These are phyloP conservation scores for Citeromyces matritensis DNA, from an alignment of 805 yeast species.

Conservation along the genomic window DNA sequence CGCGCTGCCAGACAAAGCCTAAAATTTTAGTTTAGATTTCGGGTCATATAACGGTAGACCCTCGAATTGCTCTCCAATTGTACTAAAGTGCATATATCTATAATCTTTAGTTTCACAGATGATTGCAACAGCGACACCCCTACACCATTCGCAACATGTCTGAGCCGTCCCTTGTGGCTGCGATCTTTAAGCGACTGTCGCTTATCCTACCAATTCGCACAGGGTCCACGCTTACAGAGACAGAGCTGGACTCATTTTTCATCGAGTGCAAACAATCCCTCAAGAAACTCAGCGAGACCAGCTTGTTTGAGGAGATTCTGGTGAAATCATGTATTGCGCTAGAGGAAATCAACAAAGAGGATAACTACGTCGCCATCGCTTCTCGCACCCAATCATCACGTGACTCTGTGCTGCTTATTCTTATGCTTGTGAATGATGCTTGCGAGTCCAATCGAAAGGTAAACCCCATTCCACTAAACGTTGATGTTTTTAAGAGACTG, in stretches of 20 bases:
- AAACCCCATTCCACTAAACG: conserved; percentile 14
- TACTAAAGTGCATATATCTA: too few species aligned
- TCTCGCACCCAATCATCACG: conserved; percentile 13
- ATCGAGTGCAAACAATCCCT: conserved; percentile 17
- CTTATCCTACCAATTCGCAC: conserved; percentile 19
- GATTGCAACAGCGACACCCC: too few species aligned
- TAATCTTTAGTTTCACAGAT: too few species aligned
- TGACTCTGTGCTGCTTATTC: conserved; percentile 18
- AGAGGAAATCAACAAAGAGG: conserved; percentile 13
- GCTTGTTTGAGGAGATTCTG: conserved; percentile 15
- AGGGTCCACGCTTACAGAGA: conserved; percentile 16
- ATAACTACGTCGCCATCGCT: conserved; percentile 9
- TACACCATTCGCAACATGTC: conserved; percentile 1
- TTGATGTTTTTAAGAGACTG: conserved; percentile 9
- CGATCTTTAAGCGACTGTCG: conserved; percentile 18
- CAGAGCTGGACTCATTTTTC: conserved; percentile 19
- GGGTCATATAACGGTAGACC: too few species aligned
- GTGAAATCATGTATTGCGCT: conserved; percentile 10
- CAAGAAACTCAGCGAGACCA: conserved; percentile 12
- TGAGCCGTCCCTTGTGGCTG: conserved; percentile 14
- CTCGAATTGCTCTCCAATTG: too few species aligned
- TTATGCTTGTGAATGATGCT: conserved; percentile 23
- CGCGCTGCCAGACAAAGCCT: too few species aligned
- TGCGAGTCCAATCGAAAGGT: conserved; percentile 14
- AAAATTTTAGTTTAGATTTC: too few species aligned